A percentile compares a stretch with the other conserved stretches of the same genome.
phyloP scores from a whole-genome alignment of 148 eudicot species.

The Oxyria digyna region DNA sequence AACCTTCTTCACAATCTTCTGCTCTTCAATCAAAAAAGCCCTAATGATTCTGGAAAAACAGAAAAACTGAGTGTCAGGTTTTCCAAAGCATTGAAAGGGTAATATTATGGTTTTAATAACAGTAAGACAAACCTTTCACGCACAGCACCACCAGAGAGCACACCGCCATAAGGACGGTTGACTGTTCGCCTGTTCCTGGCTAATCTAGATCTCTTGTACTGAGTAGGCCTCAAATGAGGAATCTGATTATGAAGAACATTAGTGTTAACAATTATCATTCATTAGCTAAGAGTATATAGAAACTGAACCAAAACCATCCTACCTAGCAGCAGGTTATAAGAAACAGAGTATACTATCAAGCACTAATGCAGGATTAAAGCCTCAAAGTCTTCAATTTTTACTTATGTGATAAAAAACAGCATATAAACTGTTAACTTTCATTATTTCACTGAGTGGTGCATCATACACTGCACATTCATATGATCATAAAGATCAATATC shows the following conservation, averaged over 20 bases:
- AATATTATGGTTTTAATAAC: too few relatives aligned
- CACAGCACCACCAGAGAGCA: constrained; percentile 33
- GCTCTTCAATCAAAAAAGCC: constrained; percentile 35
- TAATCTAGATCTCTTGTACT: constrained; percentile 29
- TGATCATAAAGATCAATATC: not conserved
- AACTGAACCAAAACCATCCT: not conserved
- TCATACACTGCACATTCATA: not conserved
- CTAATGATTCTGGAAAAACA: not conserved
- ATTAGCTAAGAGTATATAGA: not conserved
- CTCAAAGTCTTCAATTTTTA: too few relatives aligned
- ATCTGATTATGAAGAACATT: not conserved
- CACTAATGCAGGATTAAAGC: not conserved
- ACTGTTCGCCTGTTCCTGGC: constrained; percentile 37
- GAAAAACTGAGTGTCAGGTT: not conserved
- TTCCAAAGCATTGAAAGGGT: not conserved
- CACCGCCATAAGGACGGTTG: constrained; percentile 45
- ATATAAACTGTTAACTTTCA: too few relatives aligned
- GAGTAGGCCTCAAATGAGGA: constrained; percentile 5
- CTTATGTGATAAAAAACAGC: too few relatives aligned
- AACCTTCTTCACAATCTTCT: constrained; percentile 51
- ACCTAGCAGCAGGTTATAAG: not conserved
- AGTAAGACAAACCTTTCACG: constrained; percentile 26
- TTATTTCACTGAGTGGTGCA: too few relatives aligned
- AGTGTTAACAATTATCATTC: not conserved
- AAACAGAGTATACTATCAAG: not conserved